Conservation (phyloP, 1,139 yeast genomes). For the Hemisphaericaspora xylofermentans region DNA sequence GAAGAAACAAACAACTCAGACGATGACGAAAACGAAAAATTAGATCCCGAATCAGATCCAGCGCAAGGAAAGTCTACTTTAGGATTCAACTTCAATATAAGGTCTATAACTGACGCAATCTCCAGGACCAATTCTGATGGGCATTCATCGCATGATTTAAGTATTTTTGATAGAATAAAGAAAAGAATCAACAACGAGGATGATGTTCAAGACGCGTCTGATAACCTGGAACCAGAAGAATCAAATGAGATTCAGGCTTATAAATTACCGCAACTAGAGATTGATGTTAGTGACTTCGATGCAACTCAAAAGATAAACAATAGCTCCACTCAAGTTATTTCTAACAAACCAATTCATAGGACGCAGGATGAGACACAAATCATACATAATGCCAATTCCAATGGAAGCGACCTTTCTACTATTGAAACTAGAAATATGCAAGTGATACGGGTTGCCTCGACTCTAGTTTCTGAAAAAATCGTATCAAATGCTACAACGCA, state of each 20-base stretch:
- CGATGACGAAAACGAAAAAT: not conserved
- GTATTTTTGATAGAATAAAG: slow-evolving; percentile 19
- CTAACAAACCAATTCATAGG: slow-evolving; percentile 1
- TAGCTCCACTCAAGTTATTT: slow-evolving; percentile 1
- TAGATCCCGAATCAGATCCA: slow-evolving; percentile 3
- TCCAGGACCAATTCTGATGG: slow-evolving; percentile 5
- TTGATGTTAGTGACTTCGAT: slow-evolving; percentile 26
- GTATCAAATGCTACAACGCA: not conserved
- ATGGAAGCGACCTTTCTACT: not conserved
- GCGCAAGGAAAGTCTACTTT: slow-evolving; percentile 6
- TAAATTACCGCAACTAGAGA: slow-evolving; percentile 28
- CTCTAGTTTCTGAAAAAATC: too few relatives aligned
- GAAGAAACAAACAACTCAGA: slow-evolving; percentile 11
- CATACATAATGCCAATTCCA: not conserved
- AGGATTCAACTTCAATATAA: slow-evolving; percentile 17
- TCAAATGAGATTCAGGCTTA: slow-evolving; percentile 11
- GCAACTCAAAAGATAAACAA: not conserved
- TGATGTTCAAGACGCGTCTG: slow-evolving; percentile 5
- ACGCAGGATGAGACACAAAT: slow-evolving; percentile 3
- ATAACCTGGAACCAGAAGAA: not conserved
- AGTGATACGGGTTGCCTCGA: not conserved
- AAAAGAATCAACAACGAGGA: slow-evolving; percentile 16
- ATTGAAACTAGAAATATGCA: not conserved
- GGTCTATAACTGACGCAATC: slow-evolving; percentile 14
- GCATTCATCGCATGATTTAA: slow-evolving; percentile 7